phyloP scores from a whole-genome alignment of 78 protist species.

The Emiliania huxleyi region DNA sequence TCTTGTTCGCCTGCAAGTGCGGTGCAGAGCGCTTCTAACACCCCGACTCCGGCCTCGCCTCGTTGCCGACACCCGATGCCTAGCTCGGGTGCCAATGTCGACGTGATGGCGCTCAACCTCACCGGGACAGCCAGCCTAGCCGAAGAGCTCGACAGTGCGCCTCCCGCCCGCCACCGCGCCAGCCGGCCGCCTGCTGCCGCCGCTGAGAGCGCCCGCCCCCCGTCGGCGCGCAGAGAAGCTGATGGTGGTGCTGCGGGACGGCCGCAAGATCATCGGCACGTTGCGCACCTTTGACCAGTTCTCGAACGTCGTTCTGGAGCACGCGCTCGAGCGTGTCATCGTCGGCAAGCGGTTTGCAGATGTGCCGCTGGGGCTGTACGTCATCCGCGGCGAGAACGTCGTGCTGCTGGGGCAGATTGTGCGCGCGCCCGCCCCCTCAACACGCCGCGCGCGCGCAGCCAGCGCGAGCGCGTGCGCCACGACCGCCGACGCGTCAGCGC shows the following conservation, averaged over 20 bases:
- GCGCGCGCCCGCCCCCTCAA: not conserved
- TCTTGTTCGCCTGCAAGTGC: too few relatives aligned
- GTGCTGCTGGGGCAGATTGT: constrained; percentile 71
- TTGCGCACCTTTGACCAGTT: constrained; percentile 85
- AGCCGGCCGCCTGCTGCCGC: not conserved
- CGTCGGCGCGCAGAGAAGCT: constrained; percentile 46
- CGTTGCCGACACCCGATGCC: too few relatives aligned
- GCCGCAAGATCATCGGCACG: constrained; percentile 76
- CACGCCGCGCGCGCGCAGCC: too few relatives aligned
- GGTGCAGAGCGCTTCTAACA: too few relatives aligned
- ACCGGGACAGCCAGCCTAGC: constrained; percentile 6
- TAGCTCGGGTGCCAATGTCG: too few relatives aligned
- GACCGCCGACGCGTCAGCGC: not conserved
- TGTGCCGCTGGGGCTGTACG: constrained; percentile 64
- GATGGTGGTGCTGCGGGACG: constrained; percentile 80
- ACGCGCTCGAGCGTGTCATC: constrained; percentile 70
- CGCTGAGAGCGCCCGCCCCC: not conserved
- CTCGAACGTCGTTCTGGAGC: constrained; percentile 76
- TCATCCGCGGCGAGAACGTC: constrained; percentile 81
- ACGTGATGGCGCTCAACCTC: too few relatives aligned
- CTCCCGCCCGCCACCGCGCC: not conserved
- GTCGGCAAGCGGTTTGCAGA: constrained; percentile 69
- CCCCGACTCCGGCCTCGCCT: too few relatives aligned
- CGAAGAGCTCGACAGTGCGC: constrained; percentile 16
- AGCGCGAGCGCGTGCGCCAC: not conserved